Percentiles rank a stretch among this genome's conserved stretches.
phyloP scores from a whole-genome alignment of 306 rosid genomes.

The Vigna trinervia region DNA sequence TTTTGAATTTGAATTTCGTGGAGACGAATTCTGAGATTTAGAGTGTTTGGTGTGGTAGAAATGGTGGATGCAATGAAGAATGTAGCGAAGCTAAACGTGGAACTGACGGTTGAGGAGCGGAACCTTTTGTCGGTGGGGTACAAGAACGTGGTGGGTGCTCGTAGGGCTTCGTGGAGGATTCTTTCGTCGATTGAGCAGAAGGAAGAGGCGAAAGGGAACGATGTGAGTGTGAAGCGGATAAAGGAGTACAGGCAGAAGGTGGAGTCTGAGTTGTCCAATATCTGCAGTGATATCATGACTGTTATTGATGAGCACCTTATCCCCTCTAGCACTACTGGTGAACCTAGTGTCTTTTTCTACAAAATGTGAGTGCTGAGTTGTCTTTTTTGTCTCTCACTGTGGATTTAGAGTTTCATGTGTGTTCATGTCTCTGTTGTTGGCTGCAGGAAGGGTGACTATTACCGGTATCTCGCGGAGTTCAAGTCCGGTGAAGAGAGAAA shows the following conservation, averaged over 20 bases:
- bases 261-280: conserved; percentile 58
- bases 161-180: conserved; percentile 74
- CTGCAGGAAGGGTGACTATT: conserved; percentile 72
- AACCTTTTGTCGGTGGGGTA: conserved; percentile 66
- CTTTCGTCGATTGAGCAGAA: conserved; percentile 65
- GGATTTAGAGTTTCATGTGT: conserved; percentile 6
- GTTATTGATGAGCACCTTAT: conserved; percentile 66
- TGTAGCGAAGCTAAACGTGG: conserved; percentile 67
- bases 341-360: conserved; percentile 62
- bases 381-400: not conserved
- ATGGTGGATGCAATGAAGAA: conserved; percentile 73
- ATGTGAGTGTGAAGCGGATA: conserved; percentile 55
- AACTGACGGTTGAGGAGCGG: conserved; percentile 64
- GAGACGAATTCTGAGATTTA: not conserved
- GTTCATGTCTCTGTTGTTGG: conserved; percentile 1
- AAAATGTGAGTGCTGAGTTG: conserved; percentile 45
- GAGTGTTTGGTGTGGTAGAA: conserved; percentile 42
- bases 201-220: conserved; percentile 65
- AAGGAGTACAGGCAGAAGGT: conserved; percentile 60
- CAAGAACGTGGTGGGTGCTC: conserved; percentile 67
- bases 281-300: conserved; percentile 62
- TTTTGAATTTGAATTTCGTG: not conserved
- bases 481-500: conserved; percentile 57
- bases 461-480: conserved; percentile 61
- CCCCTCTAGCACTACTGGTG: conserved; percentile 52